Evolutionary conservation across 768 basidiomycete genomes (phyloP).

Genomic region (Boletellus emodensis): DNA sequence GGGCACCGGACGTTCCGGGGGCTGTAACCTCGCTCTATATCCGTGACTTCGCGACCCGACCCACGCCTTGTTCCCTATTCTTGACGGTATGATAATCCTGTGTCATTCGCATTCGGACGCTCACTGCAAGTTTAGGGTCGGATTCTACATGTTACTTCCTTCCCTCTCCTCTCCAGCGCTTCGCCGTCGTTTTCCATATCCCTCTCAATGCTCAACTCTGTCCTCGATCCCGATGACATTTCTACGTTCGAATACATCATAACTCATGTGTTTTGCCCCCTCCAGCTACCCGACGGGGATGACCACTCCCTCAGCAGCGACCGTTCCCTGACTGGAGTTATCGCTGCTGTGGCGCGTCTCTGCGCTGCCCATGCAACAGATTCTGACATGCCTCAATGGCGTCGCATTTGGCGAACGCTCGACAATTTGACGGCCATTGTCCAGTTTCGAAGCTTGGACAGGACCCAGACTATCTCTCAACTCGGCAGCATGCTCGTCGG

Average conservation of each 20-base stretch:
- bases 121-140: background rate
- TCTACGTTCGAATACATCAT: constrained; percentile 29
- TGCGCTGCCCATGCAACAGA: constrained; percentile 14
- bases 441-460: constrained; percentile 11
- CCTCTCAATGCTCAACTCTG: constrained; percentile 4
- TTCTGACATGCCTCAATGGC: constrained; percentile 26
- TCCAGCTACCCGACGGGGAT: constrained; percentile 36
- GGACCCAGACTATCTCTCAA: constrained; percentile 5
- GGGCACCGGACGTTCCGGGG: too few species aligned
- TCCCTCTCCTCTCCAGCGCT: background rate
- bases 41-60: background rate
- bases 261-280: constrained; percentile 43
- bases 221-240: background rate
- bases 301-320: constrained; percentile 30
- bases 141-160: background rate
- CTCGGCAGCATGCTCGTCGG: constrained; percentile 16
- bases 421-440: constrained; percentile 16
- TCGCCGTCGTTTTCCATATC: background rate
- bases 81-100: constrained; percentile 6
- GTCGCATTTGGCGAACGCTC: constrained; percentile 30
- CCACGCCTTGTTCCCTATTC: background rate
- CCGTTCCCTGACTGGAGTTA: constrained; percentile 20
- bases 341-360: constrained; percentile 14
- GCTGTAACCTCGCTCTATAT: background rate
- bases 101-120: constrained; percentile 8